Conservation (phyloP, 2,329 filamentous ascomycete species). For the Pseudocercospora musae region DNA sequence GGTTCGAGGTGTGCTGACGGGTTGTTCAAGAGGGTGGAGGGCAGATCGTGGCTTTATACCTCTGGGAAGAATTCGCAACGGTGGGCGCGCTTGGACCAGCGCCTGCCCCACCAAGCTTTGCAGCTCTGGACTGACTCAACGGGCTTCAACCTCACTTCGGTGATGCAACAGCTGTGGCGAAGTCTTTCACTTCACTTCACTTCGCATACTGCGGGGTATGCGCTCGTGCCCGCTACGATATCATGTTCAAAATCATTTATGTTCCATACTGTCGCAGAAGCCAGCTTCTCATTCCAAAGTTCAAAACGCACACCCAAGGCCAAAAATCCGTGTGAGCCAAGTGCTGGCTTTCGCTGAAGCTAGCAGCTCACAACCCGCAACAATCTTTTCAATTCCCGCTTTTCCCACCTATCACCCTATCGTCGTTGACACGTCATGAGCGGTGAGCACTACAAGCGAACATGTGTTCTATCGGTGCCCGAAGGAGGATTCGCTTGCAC, state of each 20-base stretch:
- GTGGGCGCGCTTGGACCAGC: not conserved
- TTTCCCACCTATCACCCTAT: not conserved
- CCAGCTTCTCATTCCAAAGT: too few relatives aligned
- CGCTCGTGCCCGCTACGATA: not conserved
- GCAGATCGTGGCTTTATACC: too few relatives aligned
- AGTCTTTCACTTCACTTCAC: not conserved
- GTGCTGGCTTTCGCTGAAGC: not conserved
- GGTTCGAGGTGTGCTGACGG: slow-evolving; percentile 29
- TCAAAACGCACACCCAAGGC: not conserved
- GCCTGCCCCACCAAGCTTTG: too few relatives aligned
- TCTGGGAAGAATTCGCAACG: too few relatives aligned
- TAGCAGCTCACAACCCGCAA: not conserved
- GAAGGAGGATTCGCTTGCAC: not conserved
- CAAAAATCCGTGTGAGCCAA: not conserved
- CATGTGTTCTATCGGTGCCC: not conserved
- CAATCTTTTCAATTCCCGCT: not conserved
- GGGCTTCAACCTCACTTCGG: not conserved
- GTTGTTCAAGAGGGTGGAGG: too few relatives aligned
- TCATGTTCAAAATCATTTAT: too few relatives aligned
- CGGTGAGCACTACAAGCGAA: not conserved
- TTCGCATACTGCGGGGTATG: too few relatives aligned
- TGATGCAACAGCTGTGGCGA: not conserved
- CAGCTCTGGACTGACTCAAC: too few relatives aligned
- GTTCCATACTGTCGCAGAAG: too few relatives aligned
- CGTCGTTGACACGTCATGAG: not conserved